A percentile compares a stretch with the other conserved stretches of the same genome.
Conservation (phyloP, 345 rosid genomes). For the Rhodamnia argentea region DNA sequence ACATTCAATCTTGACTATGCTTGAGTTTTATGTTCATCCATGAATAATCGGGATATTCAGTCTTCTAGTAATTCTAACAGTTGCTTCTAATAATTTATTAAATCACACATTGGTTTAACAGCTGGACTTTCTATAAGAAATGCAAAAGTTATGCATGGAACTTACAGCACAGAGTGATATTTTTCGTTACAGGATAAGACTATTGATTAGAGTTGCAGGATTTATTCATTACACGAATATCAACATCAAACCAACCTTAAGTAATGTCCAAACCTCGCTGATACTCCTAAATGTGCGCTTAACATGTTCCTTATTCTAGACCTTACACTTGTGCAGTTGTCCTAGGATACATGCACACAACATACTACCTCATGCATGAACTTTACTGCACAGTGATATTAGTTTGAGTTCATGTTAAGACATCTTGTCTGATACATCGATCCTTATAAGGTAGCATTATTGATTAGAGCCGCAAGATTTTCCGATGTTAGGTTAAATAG, state of each 20-base stretch:
- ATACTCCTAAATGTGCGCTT: background rate
- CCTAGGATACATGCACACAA: background rate
- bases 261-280: background rate
- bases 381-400: background rate
- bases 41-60: too few species aligned
- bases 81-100: too few species aligned
- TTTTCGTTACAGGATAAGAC: background rate
- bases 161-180: background rate
- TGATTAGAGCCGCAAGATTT: background rate
- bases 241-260: background rate
- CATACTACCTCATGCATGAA: background rate
- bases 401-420: background rate
- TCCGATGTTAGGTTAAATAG: background rate
- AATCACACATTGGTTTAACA: too few species aligned
- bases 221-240: background rate
- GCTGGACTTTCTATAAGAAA: background rate
- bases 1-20: too few species aligned
- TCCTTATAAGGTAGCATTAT: background rate
- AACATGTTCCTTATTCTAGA: background rate
- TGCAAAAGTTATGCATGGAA: background rate
- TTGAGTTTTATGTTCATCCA: too few species aligned
- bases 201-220: background rate
- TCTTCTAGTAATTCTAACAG: too few species aligned
- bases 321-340: background rate
- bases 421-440: background rate